Evolutionary conservation across 768 basidiomycete species (phyloP).

Genomic region (Nevesoporus exiguus): DNA sequence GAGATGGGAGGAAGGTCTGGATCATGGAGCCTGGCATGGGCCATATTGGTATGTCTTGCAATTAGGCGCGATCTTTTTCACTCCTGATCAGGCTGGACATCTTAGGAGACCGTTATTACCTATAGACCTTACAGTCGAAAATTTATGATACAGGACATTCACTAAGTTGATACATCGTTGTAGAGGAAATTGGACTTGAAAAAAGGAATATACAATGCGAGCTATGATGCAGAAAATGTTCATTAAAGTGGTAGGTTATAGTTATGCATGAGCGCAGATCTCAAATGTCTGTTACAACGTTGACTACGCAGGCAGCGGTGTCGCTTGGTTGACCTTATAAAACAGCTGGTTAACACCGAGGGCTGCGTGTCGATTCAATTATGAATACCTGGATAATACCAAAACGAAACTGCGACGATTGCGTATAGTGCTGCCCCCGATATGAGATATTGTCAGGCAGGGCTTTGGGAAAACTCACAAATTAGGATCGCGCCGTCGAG

Average conservation of each 20-base stretch:
- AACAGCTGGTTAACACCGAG: neutral
- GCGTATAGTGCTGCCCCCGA: slow-evolving; percentile 53
- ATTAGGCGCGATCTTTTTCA: neutral
- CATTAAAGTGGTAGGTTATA: slow-evolving; percentile 6
- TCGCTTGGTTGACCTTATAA: slow-evolving; percentile 25
- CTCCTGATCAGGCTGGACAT: neutral
- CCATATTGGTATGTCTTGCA: slow-evolving; percentile 60
- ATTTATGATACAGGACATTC: slow-evolving; percentile 2
- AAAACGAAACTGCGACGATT: slow-evolving; percentile 68
- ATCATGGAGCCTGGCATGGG: slow-evolving; percentile 87
- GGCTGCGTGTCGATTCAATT: neutral
- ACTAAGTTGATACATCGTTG: slow-evolving; percentile 5
- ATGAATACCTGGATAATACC: slow-evolving; percentile 48
- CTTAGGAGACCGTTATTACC: slow-evolving; percentile 43
- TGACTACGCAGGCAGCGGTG: slow-evolving; percentile 14
- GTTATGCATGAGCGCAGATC: neutral
- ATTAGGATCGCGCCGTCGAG: slow-evolving; percentile 74
- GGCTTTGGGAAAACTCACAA: slow-evolving; percentile 41
- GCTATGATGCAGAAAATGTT: neutral
- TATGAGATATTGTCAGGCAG: neutral
- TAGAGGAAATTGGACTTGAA: slow-evolving; percentile 10
- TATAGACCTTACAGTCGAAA: slow-evolving; percentile 20
- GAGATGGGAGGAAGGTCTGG: slow-evolving; percentile 67
- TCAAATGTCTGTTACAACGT: slow-evolving; percentile 1
- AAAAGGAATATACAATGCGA: slow-evolving; percentile 18